phyloP scores from a whole-genome alignment of 1,139 yeast species.

The Blastobotrys capitulatus region DNA sequence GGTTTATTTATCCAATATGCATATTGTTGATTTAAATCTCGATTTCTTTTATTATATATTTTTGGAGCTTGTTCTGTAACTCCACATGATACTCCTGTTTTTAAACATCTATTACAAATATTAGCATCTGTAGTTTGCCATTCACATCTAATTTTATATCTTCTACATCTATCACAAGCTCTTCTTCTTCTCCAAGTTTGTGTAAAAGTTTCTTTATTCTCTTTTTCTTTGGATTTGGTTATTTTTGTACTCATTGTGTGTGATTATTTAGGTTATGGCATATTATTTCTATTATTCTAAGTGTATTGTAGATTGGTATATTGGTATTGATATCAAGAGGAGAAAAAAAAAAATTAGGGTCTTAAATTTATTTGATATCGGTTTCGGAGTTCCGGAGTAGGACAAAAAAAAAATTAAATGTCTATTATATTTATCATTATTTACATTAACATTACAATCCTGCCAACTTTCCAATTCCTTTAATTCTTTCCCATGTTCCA shows the following conservation, averaged over 20 bases:
- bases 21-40: constrained; percentile 1
- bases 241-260: no score
- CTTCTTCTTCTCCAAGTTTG: constrained; percentile 41
- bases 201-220: neutral
- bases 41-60: constrained; percentile 4
- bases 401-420: neutral
- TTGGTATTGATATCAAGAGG: no score
- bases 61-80: constrained; percentile 9
- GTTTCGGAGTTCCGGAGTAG: no score
- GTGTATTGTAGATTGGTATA: no score
- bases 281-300: no score
- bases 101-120: constrained; percentile 46
- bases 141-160: constrained; percentile 51
- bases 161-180: constrained; percentile 55
- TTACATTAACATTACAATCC: neutral
- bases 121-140: constrained; percentile 44
- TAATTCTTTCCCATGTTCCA: constrained; percentile 61
- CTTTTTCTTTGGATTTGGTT: neutral
- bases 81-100: constrained; percentile 28
- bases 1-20: neutral
- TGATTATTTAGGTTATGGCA: no score
- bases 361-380: no score
- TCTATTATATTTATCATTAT: neutral
- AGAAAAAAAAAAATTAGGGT: no score
- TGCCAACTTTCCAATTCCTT: constrained; percentile 40